phyloP scores from a whole-genome alignment of 2,329 filamentous ascomycete species.

The Diplodia mutila region DNA sequence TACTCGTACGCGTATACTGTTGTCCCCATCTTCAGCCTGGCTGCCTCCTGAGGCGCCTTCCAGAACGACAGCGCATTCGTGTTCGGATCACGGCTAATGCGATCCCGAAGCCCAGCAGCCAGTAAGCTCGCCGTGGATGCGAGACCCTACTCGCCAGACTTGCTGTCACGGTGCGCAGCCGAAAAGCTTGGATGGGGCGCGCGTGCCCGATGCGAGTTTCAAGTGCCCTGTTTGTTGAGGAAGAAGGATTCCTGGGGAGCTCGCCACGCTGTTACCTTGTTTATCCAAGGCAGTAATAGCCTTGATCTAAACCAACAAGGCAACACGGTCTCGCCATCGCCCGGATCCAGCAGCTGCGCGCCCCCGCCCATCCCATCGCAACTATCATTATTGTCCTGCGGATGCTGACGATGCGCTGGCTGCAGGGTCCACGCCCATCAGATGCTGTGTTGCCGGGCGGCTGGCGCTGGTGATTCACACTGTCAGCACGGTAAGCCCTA shows the following conservation, averaged over 20 bases:
- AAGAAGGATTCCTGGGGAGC: no score
- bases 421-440: slow-evolving; percentile 15
- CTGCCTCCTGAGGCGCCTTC: slow-evolving; percentile 11
- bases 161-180: not conserved
- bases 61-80: slow-evolving; percentile 11
- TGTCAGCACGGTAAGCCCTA: slow-evolving; percentile 12
- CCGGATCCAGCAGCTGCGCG: not conserved
- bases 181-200: not conserved
- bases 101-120: not conserved
- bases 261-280: not conserved
- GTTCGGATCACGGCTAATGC: slow-evolving; percentile 8
- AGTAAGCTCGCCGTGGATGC: not conserved
- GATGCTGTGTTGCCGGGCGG: not conserved
- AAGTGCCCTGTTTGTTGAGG: no score
- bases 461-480: not conserved
- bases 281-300: not conserved
- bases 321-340: not conserved
- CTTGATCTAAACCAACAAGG: not conserved
- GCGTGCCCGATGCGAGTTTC: no score
- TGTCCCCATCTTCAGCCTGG: not conserved
- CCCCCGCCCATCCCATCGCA: no score
- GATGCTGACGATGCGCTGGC: not conserved
- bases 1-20: not conserved
- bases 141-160: not conserved
- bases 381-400: no score